phyloP scores from a whole-genome alignment of 495 filamentous ascomycete genomes.

The Neurospora tetraspora region DNA sequence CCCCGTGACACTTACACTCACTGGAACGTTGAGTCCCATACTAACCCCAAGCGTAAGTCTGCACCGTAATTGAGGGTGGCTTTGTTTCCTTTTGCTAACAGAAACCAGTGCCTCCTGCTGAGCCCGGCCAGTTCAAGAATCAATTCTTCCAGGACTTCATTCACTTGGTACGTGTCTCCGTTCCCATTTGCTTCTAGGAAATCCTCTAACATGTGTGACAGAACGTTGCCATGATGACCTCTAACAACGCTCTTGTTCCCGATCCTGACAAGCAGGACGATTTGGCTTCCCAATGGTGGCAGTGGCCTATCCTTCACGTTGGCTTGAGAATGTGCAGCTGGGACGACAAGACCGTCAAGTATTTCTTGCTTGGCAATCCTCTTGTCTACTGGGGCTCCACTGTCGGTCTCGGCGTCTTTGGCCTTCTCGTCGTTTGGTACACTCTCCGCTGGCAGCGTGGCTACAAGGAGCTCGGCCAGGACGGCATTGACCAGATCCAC shows the following conservation, averaged over 20 bases:
- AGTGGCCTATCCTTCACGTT: slow-evolving; percentile 94
- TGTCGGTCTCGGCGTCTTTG: slow-evolving; percentile 61
- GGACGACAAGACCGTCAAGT: slow-evolving; percentile 93
- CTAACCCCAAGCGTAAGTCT: slow-evolving; percentile 82
- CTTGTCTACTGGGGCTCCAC: slow-evolving; percentile 94
- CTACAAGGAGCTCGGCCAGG: slow-evolving; percentile 68
- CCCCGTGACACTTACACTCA: slow-evolving; percentile 89
- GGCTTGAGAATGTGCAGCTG: slow-evolving; percentile 97
- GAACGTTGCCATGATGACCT: slow-evolving; percentile 99
- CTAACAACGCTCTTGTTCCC: slow-evolving; percentile 95
- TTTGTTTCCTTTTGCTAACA: slow-evolving; percentile 11
- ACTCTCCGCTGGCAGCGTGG: slow-evolving; percentile 93
- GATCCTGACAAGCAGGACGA: slow-evolving; percentile 99
- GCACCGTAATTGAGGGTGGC: neutral
- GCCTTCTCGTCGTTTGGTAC: slow-evolving; percentile 68
- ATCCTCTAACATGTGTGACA: slow-evolving; percentile 6
- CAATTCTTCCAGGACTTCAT: slow-evolving; percentile 96
- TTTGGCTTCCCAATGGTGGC: slow-evolving; percentile 93
- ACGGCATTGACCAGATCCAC: slow-evolving; percentile 85
- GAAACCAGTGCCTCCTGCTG: slow-evolving; percentile 70
- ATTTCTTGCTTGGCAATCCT: slow-evolving; percentile 96
- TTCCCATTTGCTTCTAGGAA: neutral
- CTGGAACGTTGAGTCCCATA: slow-evolving; percentile 96
- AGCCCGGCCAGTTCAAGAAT: slow-evolving; percentile 89
- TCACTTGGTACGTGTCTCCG: slow-evolving; percentile 45